Percentiles rank a stretch among this genome's conserved stretches.
Evolutionary conservation across 345 rosid genomes (phyloP).

Genomic region (Citrus hindsii): DNA sequence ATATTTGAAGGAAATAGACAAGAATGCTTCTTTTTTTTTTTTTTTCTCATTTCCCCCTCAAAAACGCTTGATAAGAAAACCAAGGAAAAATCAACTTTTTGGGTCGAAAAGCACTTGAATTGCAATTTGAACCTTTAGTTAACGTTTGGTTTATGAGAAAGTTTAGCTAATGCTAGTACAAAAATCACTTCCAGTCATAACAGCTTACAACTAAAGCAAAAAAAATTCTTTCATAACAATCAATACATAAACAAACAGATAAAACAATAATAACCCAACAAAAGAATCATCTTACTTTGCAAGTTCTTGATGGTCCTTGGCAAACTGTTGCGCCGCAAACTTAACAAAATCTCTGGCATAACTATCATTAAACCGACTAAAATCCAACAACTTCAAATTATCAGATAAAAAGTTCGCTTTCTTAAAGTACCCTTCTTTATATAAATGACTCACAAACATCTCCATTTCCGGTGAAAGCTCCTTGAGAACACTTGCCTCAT

Average conservation of each 20-base stretch:
- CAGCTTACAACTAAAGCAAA: background rate
- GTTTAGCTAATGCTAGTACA: background rate
- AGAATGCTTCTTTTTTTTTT: background rate
- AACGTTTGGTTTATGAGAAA: background rate
- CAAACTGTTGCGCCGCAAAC: slow-evolving; percentile 56
- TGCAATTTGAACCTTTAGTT: background rate
- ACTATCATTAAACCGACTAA: slow-evolving; percentile 46
- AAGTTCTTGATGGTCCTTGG: slow-evolving; percentile 65
- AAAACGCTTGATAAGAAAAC: background rate
- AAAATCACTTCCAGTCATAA: background rate
- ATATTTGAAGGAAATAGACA: background rate
- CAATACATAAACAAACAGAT: background rate
- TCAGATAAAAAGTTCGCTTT: slow-evolving; percentile 58
- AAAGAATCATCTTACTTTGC: slow-evolving; percentile 51
- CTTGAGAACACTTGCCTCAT: slow-evolving; percentile 30
- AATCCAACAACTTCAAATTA: slow-evolving; percentile 28
- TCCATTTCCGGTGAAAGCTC: slow-evolving; percentile 52
- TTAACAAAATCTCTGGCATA: slow-evolving; percentile 59
- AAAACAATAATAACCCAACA: background rate
- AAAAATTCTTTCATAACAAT: background rate
- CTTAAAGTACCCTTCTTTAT: slow-evolving; percentile 53
- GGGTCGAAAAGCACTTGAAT: background rate
- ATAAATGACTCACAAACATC: slow-evolving; percentile 51
- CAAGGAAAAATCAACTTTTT: background rate
- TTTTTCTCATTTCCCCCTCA: background rate